Conservation (phyloP, 192 early-diverging fungal species). For the Oehlia diaphana region DNA sequence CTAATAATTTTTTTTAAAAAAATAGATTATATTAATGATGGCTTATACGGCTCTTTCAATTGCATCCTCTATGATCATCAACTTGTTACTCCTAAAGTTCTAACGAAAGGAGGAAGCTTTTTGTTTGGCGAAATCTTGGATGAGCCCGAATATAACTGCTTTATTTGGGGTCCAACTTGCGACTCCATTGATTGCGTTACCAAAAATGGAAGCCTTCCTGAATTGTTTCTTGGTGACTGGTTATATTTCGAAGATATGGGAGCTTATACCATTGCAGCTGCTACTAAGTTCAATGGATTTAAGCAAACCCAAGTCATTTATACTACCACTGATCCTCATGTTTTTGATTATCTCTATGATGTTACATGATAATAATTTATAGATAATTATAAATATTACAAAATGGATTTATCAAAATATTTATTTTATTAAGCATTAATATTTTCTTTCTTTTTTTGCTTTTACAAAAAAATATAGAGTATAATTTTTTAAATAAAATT, state of each 20-base stretch:
- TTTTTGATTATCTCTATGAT: background rate
- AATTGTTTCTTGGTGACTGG: slow-evolving; percentile 95
- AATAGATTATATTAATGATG: slow-evolving; percentile 94
- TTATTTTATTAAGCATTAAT: too few species aligned
- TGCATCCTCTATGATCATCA: slow-evolving; percentile 98
- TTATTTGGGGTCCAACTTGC: slow-evolving; percentile 97
- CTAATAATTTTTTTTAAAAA: slow-evolving; percentile 3
- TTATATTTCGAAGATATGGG: slow-evolving; percentile 95
- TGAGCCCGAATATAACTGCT: slow-evolving; percentile 58
- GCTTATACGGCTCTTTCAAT: slow-evolving; percentile 98
- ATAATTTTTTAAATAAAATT: too few species aligned
- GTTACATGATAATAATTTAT: too few species aligned
- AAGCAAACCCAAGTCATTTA: slow-evolving; percentile 79
- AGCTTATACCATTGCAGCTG: slow-evolving; percentile 93
- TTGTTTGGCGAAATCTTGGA: slow-evolving; percentile 29
- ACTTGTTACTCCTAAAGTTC: slow-evolving; percentile 67
- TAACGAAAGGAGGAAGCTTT: slow-evolving; percentile 47
- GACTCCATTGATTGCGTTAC: slow-evolving; percentile 98
- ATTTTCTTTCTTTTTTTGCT: too few species aligned
- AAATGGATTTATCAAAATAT: too few species aligned
- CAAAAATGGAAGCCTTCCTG: slow-evolving; percentile 65
- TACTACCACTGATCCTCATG: slow-evolving; percentile 66
- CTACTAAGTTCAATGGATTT: slow-evolving; percentile 88
- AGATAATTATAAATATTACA: too few species aligned
- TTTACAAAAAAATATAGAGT: too few species aligned